These are phyloP conservation scores for Nicotiana tabacum DNA, from an alignment of 257 asterid species.

Conservation along the genomic window DNA sequence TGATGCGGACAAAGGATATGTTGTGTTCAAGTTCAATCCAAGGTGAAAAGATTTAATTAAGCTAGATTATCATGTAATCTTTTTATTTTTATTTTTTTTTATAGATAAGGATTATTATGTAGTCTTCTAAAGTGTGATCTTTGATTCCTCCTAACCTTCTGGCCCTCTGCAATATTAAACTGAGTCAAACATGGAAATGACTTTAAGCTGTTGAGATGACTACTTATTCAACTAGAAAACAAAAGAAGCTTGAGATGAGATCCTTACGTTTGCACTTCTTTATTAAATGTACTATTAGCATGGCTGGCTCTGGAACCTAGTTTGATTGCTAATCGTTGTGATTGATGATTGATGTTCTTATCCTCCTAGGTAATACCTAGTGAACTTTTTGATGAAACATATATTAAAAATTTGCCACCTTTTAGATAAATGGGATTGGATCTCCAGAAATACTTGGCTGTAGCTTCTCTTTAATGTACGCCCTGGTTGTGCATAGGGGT, in stretches of 20 bases:
- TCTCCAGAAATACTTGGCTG: neutral
- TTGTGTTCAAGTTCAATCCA: constrained; percentile 48
- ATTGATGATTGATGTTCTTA: neutral
- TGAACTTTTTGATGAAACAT: neutral
- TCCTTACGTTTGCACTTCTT: neutral
- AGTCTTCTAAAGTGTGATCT: neutral
- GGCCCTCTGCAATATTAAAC: neutral
- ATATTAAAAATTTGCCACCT: neutral
- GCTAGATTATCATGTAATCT: neutral
- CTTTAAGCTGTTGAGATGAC: neutral
- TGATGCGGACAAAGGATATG: constrained; percentile 33
- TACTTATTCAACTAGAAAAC: neutral
- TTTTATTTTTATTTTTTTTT: neutral
- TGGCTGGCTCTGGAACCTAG: neutral
- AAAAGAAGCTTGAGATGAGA: neutral
- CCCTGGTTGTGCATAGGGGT: neutral
- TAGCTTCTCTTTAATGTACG: neutral
- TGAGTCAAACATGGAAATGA: neutral
- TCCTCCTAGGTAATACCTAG: neutral
- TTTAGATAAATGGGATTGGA: neutral
- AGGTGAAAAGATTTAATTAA: constrained; percentile 43
- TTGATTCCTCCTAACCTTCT: neutral
- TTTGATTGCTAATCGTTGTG: neutral
- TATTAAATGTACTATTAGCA: neutral
- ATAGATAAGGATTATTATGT: neutral